phyloP scores from a whole-genome alignment of 345 rosid genomes.

The Aegle marmelos region DNA sequence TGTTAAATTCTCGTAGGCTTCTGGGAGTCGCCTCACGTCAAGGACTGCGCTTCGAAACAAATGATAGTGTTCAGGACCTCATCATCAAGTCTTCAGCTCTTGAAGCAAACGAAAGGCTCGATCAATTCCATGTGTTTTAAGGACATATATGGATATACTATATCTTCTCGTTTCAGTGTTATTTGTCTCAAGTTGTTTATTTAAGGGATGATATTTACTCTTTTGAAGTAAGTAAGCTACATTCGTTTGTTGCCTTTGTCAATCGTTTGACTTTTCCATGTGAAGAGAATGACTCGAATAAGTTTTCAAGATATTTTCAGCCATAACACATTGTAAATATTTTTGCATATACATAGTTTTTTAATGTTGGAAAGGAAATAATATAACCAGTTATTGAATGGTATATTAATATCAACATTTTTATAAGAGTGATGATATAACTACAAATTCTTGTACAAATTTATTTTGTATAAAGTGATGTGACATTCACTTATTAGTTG shows the following conservation, averaged over 20 bases:
- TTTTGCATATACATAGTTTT: not conserved
- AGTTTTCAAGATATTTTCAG: not conserved
- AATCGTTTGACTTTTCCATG: not conserved
- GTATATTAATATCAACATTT: too few species aligned
- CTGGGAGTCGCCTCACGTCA: conserved; percentile 42
- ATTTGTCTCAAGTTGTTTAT: conserved; percentile 19
- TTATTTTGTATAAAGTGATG: too few species aligned
- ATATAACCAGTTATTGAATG: too few species aligned
- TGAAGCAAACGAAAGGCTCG: not conserved
- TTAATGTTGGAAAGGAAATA: not conserved
- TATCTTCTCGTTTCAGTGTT: conserved; percentile 12
- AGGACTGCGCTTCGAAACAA: conserved; percentile 38
- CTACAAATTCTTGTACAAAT: too few species aligned
- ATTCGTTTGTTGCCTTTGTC: conserved; percentile 7
- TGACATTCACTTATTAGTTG: too few species aligned
- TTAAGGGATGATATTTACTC: conserved; percentile 12
- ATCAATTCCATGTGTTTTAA: conserved; percentile 16
- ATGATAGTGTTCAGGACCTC: conserved; percentile 25
- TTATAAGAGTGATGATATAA: too few species aligned
- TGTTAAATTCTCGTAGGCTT: conserved; percentile 27
- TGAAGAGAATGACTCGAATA: not conserved
- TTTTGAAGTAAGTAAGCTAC: conserved; percentile 15
- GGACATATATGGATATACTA: conserved; percentile 3
- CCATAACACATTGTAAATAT: not conserved
- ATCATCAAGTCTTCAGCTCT: conserved; percentile 5